Percentiles rank a stretch among this genome's conserved stretches.
Evolutionary conservation across 176 grass and related monocot genomes (phyloP).

Genomic region (Oryza glumipatula): DNA sequence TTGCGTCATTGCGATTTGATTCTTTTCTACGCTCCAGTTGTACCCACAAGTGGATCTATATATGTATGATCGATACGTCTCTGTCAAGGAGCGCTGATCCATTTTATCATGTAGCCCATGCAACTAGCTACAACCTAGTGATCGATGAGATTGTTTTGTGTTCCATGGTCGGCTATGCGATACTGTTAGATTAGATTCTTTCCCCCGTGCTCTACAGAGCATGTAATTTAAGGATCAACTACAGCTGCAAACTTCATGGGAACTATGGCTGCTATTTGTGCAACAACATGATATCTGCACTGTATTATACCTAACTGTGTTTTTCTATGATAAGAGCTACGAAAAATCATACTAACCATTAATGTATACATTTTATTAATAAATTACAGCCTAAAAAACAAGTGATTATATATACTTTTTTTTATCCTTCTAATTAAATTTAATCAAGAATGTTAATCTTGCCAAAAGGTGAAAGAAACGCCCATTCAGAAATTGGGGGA

Average conservation of each 20-base stretch:
- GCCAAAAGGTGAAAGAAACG: too few species aligned
- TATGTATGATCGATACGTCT: neutral
- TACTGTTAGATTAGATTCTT: constrained; percentile 8
- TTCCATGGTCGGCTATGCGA: neutral
- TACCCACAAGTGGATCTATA: neutral
- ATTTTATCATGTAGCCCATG: constrained; percentile 8
- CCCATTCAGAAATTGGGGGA: too few species aligned
- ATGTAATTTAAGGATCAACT: neutral
- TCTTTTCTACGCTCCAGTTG: constrained; percentile 22
- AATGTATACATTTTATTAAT: too few species aligned
- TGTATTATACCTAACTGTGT: too few species aligned
- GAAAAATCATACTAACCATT: too few species aligned
- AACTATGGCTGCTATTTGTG: neutral
- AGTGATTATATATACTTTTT: too few species aligned
- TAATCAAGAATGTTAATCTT: too few species aligned
- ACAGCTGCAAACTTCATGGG: neutral
- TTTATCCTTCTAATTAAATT: too few species aligned
- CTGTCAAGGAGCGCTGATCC: neutral
- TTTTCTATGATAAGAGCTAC: too few species aligned
- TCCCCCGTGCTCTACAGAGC: too few species aligned
- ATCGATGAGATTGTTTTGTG: neutral
- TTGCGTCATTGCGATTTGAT: constrained; percentile 9
- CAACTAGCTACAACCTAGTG: neutral
- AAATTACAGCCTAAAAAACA: too few species aligned
- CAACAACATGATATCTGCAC: too few species aligned